phyloP scores from a whole-genome alignment of 192 early-diverging fungal genomes.

The Dispira simplex region DNA sequence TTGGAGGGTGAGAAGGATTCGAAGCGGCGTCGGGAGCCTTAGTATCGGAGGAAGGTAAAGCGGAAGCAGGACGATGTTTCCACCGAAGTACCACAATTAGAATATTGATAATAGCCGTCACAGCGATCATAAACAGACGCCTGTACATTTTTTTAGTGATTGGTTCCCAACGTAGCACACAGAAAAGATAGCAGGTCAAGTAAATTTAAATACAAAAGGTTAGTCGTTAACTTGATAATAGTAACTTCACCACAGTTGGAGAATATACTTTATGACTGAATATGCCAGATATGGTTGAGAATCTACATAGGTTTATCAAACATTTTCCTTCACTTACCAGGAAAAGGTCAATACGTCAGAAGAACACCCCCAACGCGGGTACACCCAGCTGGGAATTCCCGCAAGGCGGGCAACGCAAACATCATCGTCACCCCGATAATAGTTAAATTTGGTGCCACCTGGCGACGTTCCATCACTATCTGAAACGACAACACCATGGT shows the following conservation, averaged over 20 bases:
- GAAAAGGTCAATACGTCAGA: background rate
- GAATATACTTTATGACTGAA: too few species aligned
- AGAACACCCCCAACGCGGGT: background rate
- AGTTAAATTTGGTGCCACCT: background rate
- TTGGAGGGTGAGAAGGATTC: too few species aligned
- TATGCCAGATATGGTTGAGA: too few species aligned
- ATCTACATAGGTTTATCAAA: too few species aligned
- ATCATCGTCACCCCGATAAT: background rate
- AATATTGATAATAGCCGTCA: background rate
- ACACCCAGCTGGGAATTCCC: background rate
- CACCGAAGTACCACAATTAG: background rate
- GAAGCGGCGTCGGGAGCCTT: too few species aligned
- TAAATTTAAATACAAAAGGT: too few species aligned
- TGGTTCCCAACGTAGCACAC: too few species aligned
- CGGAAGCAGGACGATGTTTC: background rate
- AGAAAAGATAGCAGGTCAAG: too few species aligned
- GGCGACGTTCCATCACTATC: background rate
- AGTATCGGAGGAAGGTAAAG: too few species aligned
- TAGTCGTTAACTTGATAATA: too few species aligned
- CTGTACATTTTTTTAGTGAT: background rate
- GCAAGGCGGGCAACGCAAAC: background rate
- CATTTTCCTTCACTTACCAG: background rate
- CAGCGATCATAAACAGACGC: conserved; percentile 1
- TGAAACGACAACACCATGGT: conserved; percentile 1
- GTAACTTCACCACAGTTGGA: too few species aligned